Evolutionary conservation across 495 filamentous ascomycete genomes (phyloP).

Genomic region (Annulohypoxylon nitens): DNA sequence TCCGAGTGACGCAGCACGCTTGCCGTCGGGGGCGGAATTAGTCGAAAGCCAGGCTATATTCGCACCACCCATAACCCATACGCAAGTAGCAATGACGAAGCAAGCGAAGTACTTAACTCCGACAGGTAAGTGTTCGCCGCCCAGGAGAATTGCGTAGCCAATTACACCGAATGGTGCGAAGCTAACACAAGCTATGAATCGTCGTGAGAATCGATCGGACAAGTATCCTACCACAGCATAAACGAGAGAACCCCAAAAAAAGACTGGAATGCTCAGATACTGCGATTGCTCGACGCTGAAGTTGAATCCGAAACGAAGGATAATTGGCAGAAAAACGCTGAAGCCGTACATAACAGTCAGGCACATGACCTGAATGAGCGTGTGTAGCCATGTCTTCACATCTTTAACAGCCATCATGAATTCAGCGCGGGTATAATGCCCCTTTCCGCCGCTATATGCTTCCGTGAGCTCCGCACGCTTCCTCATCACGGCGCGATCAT

Average conservation of each 20-base stretch:
- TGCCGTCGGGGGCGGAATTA: conserved; percentile 59
- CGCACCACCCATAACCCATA: conserved; percentile 52
- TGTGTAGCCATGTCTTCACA: conserved; percentile 72
- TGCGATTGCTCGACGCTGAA: conserved; percentile 73
- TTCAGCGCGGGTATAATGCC: conserved; percentile 66
- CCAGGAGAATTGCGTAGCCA: conserved; percentile 74
- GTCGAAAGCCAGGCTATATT: conserved; percentile 72
- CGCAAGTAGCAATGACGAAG: conserved; percentile 71
- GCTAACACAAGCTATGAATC: conserved; percentile 68
- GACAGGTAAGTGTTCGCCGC: conserved; percentile 59
- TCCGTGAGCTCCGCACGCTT: conserved; percentile 61
- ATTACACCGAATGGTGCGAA: conserved; percentile 69
- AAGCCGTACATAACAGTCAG: conserved; percentile 81
- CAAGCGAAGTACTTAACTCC: conserved; percentile 75
- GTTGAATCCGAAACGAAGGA: conserved; percentile 75
- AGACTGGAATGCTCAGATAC: conserved; percentile 79
- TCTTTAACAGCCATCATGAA: conserved; percentile 63
- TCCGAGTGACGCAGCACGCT: conserved; percentile 58
- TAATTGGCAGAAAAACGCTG: conserved; percentile 79
- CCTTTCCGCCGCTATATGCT: conserved; percentile 69
- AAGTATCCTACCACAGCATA: conserved; percentile 70
- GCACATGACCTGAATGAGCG: conserved; percentile 70
- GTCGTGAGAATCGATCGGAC: conserved; percentile 68
- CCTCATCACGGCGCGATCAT: conserved; percentile 67
- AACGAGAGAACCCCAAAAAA: conserved; percentile 71